Conservation (phyloP, 1,284 basidiomycete genomes). For the Rhodotorula sp. region DNA sequence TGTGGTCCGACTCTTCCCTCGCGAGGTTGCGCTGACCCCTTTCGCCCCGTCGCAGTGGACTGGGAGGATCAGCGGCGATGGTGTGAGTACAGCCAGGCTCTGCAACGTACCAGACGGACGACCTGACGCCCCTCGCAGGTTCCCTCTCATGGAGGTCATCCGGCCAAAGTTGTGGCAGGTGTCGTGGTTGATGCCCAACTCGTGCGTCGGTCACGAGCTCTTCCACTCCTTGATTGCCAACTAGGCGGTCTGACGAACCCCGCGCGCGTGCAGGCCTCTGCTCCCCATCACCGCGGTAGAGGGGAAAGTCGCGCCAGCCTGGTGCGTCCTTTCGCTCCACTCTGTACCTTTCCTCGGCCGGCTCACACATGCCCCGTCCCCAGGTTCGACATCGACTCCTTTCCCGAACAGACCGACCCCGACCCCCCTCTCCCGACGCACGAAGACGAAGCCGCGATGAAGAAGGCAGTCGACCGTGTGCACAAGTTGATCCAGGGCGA, state of each 20-base stretch:
- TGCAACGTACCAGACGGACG: too few relatives aligned
- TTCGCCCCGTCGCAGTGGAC: neutral
- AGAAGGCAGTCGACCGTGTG: constrained; percentile 61
- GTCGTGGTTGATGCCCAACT: constrained; percentile 31
- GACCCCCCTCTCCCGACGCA: constrained; percentile 55
- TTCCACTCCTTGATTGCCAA: constrained; percentile 52
- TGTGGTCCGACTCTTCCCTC: neutral
- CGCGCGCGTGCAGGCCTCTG: constrained; percentile 54
- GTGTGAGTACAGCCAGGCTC: neutral
- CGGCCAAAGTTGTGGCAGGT: constrained; percentile 19
- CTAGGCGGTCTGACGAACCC: too few relatives aligned
- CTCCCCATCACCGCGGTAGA: constrained; percentile 64
- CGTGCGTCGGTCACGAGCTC: constrained; percentile 57
- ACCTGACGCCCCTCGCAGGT: neutral
- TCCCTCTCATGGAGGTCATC: neutral
- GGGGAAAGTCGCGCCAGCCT: constrained; percentile 61
- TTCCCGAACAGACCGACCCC: too few relatives aligned
- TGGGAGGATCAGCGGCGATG: neutral
- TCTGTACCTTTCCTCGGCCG: too few relatives aligned
- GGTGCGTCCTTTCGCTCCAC: constrained; percentile 51
- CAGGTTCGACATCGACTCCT: constrained; percentile 69
- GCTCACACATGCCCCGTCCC: too few relatives aligned
- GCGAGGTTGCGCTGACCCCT: neutral
- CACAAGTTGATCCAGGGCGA: constrained; percentile 71
- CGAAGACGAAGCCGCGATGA: constrained; percentile 69